Base-by-base conservation (phyloP, 2,329 filamentous ascomycete genomes). In the Penicillium olsonii region DNA sequence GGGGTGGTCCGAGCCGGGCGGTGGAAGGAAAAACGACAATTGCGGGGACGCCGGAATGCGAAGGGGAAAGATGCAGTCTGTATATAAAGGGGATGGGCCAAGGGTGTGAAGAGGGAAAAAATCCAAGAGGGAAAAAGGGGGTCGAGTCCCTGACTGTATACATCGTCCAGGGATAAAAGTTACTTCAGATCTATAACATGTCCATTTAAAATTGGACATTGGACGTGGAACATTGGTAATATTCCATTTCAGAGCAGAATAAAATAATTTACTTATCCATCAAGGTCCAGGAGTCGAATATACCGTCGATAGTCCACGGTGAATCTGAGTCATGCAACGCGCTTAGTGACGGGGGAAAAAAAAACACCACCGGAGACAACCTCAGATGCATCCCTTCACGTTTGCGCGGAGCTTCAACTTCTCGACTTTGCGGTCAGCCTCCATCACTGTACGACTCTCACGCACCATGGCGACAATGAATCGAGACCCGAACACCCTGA, bases 401-500 rank as follows among this genome's bases (percentile, higher is more conserved):
- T 45, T 35, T 18, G 22, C 38, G 40, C 45, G 38, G 34, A 38
- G 40, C 17, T 29, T 40, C 26, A 39, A 45, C 39, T 45, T 45
- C 24, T 33, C 34, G 7, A 35, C 35, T 39, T 48, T 42, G 26
- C 42, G 27, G 12, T 38, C 37, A 6, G 37, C 37, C 11, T 27
- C 39, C 24, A 20, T 39, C 9, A 44, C 42, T 26, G 26, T 44
- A 7, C 35, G 29, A 48, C 52, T 49, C 42, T 24, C 61, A 34
- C 68, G 65, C 53, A 70, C 64, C n/a, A 71, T 74, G 68, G 66
- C 67, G 67, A 66, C 67, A 34, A 62, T 58, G 34, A 75, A 69
- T 38, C 83, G 89, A 65, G 92, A 97, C 74, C 91, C 91, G 45
- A 95, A 91, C 70, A 96, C 94, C 20, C 75, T 94, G 51, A 88